Base-by-base conservation (phyloP, 306 rosid genomes). In the Sechiopsis laciniata region DNA sequence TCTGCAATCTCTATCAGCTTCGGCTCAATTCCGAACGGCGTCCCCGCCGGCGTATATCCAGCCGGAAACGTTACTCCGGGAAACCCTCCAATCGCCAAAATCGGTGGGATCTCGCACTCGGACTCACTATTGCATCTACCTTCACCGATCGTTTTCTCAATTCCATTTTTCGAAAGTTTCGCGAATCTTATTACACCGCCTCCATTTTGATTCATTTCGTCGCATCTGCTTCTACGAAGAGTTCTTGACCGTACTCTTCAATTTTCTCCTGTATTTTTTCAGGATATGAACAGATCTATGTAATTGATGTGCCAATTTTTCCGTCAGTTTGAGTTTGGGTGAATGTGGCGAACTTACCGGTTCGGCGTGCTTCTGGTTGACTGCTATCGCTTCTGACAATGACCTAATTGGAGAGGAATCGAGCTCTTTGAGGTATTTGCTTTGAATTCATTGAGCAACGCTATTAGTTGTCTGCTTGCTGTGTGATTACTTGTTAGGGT, bases 61-160 rank as follows among this genome's bases (percentile, higher is more conserved):
- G 80, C 81, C 0, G 77, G 84, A 8, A 80, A 77, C 61, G 62
- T 81, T 48, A 81, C 72, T 73, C 79, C 79, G 3, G 87, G 87
- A 53, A 55, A 81, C 22, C 85, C 83, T 58, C 78, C 85, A 62
- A 78, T 76, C 2, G 79, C 81, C 4, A 76, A 81, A 15, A 78
- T 76, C 29, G 56, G 9, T 0, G 77, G 17, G 26, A 55, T 2
- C 2, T 13, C 9, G 21, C 6, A 32, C 21, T 51, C 22, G 55
- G 52, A 32, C 80, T 76, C 45, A 82, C 83, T 42, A 83, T 5
- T 0, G 86, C 85, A 82, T 85, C 88, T 73, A 88, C 74, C 79
- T 78, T 82, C 75, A 26, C 35, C 79, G 80, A 84, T 79, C 20
- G 83, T 10, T 48, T 83, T 83, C 84, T 76, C 84, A 54, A 83